Evolutionary conservation across 805 yeast genomes (phyloP), one percentile per base, ranked within the genome.

Genomic region (Pichia membranifaciens): DNA sequence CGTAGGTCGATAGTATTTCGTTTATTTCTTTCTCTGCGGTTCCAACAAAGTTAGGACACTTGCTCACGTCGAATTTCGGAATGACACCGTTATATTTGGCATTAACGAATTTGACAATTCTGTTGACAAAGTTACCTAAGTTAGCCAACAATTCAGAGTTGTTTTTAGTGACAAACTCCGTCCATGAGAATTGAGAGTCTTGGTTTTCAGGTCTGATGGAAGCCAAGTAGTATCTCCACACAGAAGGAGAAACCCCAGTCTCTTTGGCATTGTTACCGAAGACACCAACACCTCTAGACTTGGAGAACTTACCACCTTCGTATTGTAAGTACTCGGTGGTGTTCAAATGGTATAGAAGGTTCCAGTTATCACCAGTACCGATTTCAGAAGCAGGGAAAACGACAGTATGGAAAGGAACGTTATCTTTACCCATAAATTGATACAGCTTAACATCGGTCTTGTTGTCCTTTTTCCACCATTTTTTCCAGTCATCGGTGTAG

Each of bases 371-470:
- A 17, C 75, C 69, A 16, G 99, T 90, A 66, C 98, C 99, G 39
- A 93, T 70, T 68, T 82, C 84, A 23, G 95, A 71, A 38, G 95
- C 82, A 51, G 99, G 99, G 88, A 91, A 93, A 48, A 93, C 95
- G 48, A 93, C 99, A 1, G 96, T 85, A 65, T 93, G 99, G 87
- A 93, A 93, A 29, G 98, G 97, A 59, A 90, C 97, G 63, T 93
- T 93, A 69, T 93, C 99, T 67, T 93, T 93, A 69, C 99, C 99
- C 99, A 93, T 93, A 67, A 93, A 93, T 73, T 93, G 99, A 66
- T 87, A 88, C 56, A 93, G 73, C 55, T 85, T 70, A 53, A 93
- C 96, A 52, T 89, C 66, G 45, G 89, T 88, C n/a, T 96, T 95
- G 61, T 85, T 74, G n/a, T 43, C 44, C 21, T 43, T 45, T 47